Percentiles rank a stretch among this genome's conserved stretches.
phyloP scores from a whole-genome alignment of 768 basidiomycete genomes.

The Russula brevipes region DNA sequence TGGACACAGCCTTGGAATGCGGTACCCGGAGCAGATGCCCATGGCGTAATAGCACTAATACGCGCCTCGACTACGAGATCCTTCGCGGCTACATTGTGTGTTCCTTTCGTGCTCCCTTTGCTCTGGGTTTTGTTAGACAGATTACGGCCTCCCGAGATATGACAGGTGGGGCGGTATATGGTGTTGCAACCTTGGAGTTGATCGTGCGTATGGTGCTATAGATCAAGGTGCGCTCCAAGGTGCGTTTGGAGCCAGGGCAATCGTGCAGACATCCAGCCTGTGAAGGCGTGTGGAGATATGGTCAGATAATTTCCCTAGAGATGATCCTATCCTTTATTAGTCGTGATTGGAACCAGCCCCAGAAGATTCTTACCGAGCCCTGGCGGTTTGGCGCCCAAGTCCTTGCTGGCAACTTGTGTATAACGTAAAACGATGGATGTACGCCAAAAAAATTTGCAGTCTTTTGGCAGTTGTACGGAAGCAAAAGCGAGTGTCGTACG shows the following conservation, averaged over 20 bases:
- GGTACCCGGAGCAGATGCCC: no score
- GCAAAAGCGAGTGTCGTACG: background rate
- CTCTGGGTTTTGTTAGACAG: background rate
- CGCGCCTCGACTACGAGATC: no score
- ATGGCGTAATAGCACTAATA: no score
- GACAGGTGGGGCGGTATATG: conserved; percentile 1
- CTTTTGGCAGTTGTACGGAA: background rate
- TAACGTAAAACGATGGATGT: no score
- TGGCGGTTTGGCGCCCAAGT: no score
- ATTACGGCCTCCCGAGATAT: no score
- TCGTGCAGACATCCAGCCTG: background rate
- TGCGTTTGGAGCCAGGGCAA: conserved; percentile 1
- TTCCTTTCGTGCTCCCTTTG: no score
- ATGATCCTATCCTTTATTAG: background rate
- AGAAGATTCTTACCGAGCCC: no score
- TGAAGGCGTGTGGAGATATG: conserved; percentile 5
- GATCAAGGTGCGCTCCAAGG: background rate
- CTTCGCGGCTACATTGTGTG: no score
- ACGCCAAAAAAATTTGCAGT: no score
- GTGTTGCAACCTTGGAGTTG: background rate
- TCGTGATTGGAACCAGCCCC: no score
- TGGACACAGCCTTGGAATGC: background rate
- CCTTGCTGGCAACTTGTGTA: no score
- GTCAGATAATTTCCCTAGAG: conserved; percentile 1
- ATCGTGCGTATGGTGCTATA: background rate